phyloP scores from a whole-genome alignment of 164 flowering plant species.

The Vitis labrusca region DNA sequence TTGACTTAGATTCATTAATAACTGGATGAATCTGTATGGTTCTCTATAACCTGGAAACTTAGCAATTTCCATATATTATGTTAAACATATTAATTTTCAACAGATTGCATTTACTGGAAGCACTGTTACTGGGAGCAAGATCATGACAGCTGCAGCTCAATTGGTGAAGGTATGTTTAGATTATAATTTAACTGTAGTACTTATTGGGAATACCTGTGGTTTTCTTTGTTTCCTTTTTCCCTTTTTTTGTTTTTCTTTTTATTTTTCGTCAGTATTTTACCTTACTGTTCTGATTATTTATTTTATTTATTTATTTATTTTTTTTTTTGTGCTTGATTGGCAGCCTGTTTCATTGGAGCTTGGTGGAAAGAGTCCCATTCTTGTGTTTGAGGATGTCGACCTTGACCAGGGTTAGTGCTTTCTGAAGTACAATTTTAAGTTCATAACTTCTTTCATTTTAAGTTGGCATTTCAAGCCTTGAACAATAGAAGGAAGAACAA shows the following conservation, averaged over 20 bases:
- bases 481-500: not conserved
- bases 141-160: slow-evolving; percentile 93
- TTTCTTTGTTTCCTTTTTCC: not conserved
- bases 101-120: slow-evolving; percentile 99
- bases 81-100: slow-evolving; percentile 4
- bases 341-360: slow-evolving; percentile 98
- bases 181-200: not conserved
- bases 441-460: not conserved
- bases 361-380: slow-evolving; percentile 97
- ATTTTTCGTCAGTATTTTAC: not conserved
- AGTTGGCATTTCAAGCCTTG: not conserved
- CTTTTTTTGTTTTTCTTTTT: not conserved
- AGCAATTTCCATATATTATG: not conserved
- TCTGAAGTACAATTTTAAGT: not conserved
- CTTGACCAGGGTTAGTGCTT: slow-evolving; percentile 74
- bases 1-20: slow-evolving; percentile 1
- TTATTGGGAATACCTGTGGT: not conserved
- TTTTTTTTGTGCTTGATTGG: slow-evolving; percentile 13
- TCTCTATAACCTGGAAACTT: not conserved
- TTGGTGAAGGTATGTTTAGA: slow-evolving; percentile 62
- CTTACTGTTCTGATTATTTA: too few species aligned
- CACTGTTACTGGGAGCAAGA: slow-evolving; percentile 75
- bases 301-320: not conserved
- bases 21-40: not conserved
- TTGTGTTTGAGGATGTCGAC: slow-evolving; percentile 96